Conservation (phyloP, 345 rosid species). For the Eucalyptus pauciflora region DNA sequence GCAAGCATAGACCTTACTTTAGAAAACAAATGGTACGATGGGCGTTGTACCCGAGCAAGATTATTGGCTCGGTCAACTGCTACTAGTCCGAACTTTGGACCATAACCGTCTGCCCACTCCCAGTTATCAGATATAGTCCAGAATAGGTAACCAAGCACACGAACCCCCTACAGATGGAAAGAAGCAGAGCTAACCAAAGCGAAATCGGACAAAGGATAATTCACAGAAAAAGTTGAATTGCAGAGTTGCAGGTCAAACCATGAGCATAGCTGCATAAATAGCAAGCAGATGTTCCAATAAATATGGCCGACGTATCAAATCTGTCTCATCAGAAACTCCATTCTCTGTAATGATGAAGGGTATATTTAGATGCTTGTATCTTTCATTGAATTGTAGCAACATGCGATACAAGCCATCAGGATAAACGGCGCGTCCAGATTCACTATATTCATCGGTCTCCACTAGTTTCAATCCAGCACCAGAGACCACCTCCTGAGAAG, state of each 20-base stretch:
- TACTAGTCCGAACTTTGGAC: constrained; percentile 95
- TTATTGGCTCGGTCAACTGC: constrained; percentile 70
- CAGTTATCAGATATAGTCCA: constrained; percentile 98
- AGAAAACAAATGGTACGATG: constrained; percentile 79
- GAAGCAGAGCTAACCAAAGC: background rate
- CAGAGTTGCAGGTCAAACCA: constrained; percentile 25
- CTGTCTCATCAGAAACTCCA: constrained; percentile 83
- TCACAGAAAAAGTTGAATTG: background rate
- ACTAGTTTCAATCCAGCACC: constrained; percentile 82
- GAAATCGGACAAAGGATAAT: background rate
- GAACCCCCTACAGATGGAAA: constrained; percentile 54
- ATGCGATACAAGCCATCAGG: constrained; percentile 85
- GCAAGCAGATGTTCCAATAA: constrained; percentile 87
- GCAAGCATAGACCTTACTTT: constrained; percentile 27
- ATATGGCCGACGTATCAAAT: constrained; percentile 80
- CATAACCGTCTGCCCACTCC: constrained; percentile 99
- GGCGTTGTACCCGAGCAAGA: constrained; percentile 64
- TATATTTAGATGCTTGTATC: constrained; percentile 63
- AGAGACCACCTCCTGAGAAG: constrained; percentile 65
- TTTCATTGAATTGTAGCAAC: constrained; percentile 68
- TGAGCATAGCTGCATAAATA: constrained; percentile 70
- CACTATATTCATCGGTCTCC: constrained; percentile 93
- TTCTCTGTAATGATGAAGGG: constrained; percentile 88
- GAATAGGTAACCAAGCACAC: constrained; percentile 77
- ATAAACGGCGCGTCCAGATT: constrained; percentile 95